phyloP scores from a whole-genome alignment of 768 basidiomycete genomes.

The Naganishia vaughanmartiniae region DNA sequence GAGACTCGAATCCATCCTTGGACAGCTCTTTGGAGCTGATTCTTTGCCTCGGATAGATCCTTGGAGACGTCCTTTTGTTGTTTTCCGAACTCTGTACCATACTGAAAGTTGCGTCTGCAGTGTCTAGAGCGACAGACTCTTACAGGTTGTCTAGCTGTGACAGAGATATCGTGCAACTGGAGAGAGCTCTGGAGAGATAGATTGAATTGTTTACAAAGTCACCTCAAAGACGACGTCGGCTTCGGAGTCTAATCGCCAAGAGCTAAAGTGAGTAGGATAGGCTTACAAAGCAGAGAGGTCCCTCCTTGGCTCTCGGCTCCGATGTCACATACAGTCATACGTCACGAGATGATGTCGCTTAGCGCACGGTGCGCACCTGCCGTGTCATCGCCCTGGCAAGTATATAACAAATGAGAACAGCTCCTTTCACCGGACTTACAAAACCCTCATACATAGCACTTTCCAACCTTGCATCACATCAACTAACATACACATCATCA shows the following conservation, averaged over 20 bases:
- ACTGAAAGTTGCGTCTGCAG: neutral
- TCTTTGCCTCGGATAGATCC: constrained; percentile 2
- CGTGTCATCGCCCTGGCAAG: neutral
- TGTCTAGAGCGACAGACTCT: too few relatives aligned
- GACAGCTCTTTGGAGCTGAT: constrained; percentile 10
- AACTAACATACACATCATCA: constrained; percentile 1
- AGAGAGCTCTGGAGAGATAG: too few relatives aligned
- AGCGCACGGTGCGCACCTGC: neutral
- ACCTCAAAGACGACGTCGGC: too few relatives aligned
- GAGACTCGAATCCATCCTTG: constrained; percentile 25
- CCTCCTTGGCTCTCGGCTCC: neutral
- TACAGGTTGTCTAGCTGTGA: too few relatives aligned
- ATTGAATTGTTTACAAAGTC: too few relatives aligned
- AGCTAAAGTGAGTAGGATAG: neutral
- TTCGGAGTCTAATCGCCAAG: too few relatives aligned
- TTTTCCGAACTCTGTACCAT: neutral
- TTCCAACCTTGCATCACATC: neutral
- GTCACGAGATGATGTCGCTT: too few relatives aligned
- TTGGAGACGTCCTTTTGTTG: constrained; percentile 8
- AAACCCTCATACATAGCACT: neutral
- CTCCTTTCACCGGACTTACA: constrained; percentile 4
- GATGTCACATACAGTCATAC: too few relatives aligned
- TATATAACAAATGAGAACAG: neutral
- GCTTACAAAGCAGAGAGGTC: neutral
- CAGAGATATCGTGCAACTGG: too few relatives aligned